Base-by-base conservation (phyloP, 2,329 filamentous ascomycete species). In the Bipolaris bicolor region DNA sequence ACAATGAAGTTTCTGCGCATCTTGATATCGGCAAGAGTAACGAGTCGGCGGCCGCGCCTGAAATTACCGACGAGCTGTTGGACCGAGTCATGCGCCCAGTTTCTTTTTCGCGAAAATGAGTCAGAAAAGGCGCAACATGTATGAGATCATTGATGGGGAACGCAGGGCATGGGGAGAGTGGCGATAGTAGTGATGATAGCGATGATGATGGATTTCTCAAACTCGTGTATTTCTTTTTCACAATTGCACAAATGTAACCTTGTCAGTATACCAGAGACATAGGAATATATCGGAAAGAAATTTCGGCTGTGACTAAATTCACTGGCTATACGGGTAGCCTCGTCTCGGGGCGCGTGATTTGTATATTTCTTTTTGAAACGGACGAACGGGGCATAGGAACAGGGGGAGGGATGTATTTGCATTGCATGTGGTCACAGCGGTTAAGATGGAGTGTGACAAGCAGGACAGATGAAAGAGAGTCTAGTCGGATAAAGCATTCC, bases 31-130 rank as follows among this genome's bases (percentile, higher is more conserved):
- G 13, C 16, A 9, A 47, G 29, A 33, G 46, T 34, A n/a, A n/a
- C 20, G 18, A 43, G 10, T 20, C 26, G 13, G 15, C 15, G 29
- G 15, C 7, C 15, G 34, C 9, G 10, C 18, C 24, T 5, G 2
- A 6, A n/a, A 33, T 24, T 16, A 22, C 26, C 11, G 45, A 16
- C n/a, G 6, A 22, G 18, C 5, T 3, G 3, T 1, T 59, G 41
- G 41, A 52, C 16, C 29, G 57, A n/a, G 33, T 59, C 22, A 49
- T 56, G 24, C 43, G 52, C 1, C 57, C 57, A 22, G 57, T 59
- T 10, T 48, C 31, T 41, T 56, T 52, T 20, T 40, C 37, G 26
- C 31, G 5, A 13, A 31, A 5, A 48, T n/a, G 33, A 40, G 31
- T 48, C 31, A 13, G 16, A 26, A 1, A 15, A 40, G 7, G 39